Evolutionary conservation across 345 rosid species (phyloP).

Genomic region (Eucalyptus sideroxylon): DNA sequence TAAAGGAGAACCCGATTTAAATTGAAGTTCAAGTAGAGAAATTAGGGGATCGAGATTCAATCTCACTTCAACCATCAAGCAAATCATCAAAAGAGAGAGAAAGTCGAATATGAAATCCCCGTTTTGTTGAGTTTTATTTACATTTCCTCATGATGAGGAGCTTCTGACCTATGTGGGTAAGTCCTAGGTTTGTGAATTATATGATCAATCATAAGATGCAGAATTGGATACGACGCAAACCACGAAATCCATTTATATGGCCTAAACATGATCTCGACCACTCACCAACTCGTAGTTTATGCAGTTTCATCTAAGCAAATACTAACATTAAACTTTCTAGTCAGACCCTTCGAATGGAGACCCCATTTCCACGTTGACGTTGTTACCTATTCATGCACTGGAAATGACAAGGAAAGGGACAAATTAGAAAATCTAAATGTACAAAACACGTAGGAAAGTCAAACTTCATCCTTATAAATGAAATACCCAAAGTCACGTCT

Average conservation of each 20-base stretch:
- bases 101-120: neutral
- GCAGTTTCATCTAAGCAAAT: neutral
- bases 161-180: neutral
- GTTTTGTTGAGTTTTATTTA: neutral
- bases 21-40: neutral
- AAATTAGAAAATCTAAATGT: neutral
- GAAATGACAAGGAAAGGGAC: neutral
- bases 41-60: neutral
- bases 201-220: neutral
- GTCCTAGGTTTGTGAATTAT: neutral
- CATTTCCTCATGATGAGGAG: neutral
- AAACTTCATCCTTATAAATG: neutral
- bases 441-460: neutral
- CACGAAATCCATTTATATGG: neutral
- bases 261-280: neutral
- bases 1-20: neutral
- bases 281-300: neutral
- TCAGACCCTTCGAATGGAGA: neutral
- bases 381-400: neutral
- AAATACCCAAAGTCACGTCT: neutral
- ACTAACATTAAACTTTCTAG: neutral
- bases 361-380: neutral
- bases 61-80: neutral
- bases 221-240: neutral
- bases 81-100: neutral